Percentiles rank a stretch among this genome's conserved stretches.
These are phyloP conservation scores for Trapa bicornis DNA, from an alignment of 345 rosid species.

Conservation along the genomic window DNA sequence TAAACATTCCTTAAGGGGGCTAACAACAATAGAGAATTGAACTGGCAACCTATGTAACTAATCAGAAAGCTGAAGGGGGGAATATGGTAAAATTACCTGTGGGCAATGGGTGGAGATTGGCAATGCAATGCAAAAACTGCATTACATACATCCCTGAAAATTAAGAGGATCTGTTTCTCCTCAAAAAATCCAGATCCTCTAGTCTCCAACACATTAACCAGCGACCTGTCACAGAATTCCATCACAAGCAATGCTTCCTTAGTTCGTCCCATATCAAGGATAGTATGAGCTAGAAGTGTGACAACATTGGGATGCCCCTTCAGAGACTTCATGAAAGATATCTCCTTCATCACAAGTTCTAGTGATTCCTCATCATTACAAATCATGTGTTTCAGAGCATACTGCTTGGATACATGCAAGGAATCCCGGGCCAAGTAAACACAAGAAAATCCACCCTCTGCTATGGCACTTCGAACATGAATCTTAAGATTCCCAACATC, in stretches of 20 bases:
- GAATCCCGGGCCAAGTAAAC: conserved; percentile 83
- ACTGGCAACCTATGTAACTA: neutral
- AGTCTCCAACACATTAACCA: conserved; percentile 65
- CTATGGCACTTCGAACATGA: conserved; percentile 60
- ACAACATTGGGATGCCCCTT: conserved; percentile 88
- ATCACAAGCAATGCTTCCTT: conserved; percentile 85
- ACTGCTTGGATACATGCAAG: conserved; percentile 56
- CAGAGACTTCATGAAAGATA: conserved; percentile 66
- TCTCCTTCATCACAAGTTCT: conserved; percentile 68
- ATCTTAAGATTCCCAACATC: conserved; percentile 77
- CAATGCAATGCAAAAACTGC: conserved; percentile 96
- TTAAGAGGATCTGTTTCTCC: conserved; percentile 64
- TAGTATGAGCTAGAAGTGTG: conserved; percentile 47
- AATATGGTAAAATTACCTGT: conserved; percentile 33
- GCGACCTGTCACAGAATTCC: conserved; percentile 87
- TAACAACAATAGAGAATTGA: neutral
- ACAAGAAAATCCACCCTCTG: conserved; percentile 93
- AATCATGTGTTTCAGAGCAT: conserved; percentile 88
- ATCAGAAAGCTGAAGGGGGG: neutral
- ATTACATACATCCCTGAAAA: conserved; percentile 85
- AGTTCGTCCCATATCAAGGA: conserved; percentile 81
- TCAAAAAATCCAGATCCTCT: conserved; percentile 79
- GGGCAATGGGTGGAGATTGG: conserved; percentile 84
- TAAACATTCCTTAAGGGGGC: neutral
- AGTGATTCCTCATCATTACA: conserved; percentile 81